Base-by-base conservation (phyloP, 2,329 filamentous ascomycete species). In the Xylaria sp. region DNA sequence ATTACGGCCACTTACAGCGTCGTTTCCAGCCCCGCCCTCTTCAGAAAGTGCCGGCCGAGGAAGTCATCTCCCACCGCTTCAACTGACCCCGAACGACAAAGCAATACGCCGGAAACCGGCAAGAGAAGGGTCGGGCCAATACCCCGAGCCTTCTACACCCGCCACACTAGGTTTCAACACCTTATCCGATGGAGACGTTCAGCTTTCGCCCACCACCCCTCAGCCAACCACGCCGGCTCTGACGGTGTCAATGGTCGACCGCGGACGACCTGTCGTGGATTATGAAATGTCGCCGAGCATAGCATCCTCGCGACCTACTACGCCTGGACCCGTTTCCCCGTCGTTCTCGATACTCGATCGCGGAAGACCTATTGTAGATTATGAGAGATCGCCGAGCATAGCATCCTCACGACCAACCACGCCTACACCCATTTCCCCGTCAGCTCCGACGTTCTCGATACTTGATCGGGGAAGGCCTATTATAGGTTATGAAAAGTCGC, bases 31-130 rank as follows among this genome's bases (percentile, higher is more conserved):
- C 61, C 73, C 75, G 37, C 74, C 76, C 13, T 61, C 71, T 18
- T 76, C 76, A 8, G 71, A 69, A 46, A 71, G 68, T 54, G 57
- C 60, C 16, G 50, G 53, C 55, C 64, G 64, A 52, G 37, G 50
- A 54, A 61, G 58, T 46, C 62, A 63, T 42, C 59, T 58, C 59
- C 70, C 64, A 53, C 67, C 63, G 59, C 69, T 64, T 53, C 66
- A 61, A 19, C 58, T 69, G 7, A 64, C 68, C 9, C 61, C 69
- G 2, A 71, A 68, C 56, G 68, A 72, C 19, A 78, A 75, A 59
- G 74, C 76, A 10, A 77, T 79, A 59, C 77, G 73, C 61, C 75
- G 79, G 59, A 82, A 81, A 66, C 78, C 78, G 3, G 72, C 76
- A 8, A 64, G 60, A 19, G 50, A 48, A 52, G 34, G 65, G 10